Percentiles rank a stretch among this genome's conserved stretches.
These are phyloP conservation scores for Corrigiola litoralis DNA, from an alignment of 179 eudicot species.

Conservation along the genomic window DNA sequence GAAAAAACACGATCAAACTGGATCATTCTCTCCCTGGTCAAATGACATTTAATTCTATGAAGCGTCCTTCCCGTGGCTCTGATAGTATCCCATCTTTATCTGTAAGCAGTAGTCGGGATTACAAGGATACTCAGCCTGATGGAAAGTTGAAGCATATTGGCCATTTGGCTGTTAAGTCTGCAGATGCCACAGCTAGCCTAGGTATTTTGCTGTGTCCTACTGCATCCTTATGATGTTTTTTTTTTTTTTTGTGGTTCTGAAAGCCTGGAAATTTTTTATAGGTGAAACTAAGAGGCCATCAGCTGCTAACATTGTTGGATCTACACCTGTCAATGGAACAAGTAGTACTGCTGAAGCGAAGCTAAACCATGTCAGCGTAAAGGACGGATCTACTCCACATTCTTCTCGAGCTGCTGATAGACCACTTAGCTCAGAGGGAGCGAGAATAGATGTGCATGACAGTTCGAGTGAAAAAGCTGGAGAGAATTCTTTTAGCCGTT, in stretches of 20 bases:
- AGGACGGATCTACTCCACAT: conserved; percentile 27
- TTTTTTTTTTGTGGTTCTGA: conserved; percentile 5
- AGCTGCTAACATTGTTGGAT: conserved; percentile 27
- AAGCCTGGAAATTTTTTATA: conserved; percentile 15
- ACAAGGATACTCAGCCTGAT: conserved; percentile 42
- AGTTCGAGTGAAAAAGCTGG: conserved; percentile 40
- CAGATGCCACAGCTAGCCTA: conserved; percentile 31
- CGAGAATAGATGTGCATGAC: conserved; percentile 27
- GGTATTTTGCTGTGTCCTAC: conserved; percentile 26
- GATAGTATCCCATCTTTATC: conserved; percentile 34
- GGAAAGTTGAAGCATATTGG: conserved; percentile 43
- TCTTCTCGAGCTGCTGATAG: conserved; percentile 36
- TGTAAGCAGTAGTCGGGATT: conserved; percentile 36
- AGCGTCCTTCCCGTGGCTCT: conserved; percentile 27
- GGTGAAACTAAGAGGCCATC: conserved; percentile 56
- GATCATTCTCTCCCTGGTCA: conserved; percentile 45
- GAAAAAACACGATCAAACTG: conserved; percentile 52
- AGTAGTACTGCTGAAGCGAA: conserved; percentile 35
- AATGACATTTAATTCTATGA: conserved; percentile 25
- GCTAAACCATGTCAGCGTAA: conserved; percentile 25
- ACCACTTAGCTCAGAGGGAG: conserved; percentile 30
- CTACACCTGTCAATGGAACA: conserved; percentile 32
- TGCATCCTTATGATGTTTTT: not conserved
- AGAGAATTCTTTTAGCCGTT: conserved; percentile 32
- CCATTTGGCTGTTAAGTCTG: conserved; percentile 29